Base-by-base conservation (phyloP, 208 protist species). In the Wallacemonas sp. region DNA sequence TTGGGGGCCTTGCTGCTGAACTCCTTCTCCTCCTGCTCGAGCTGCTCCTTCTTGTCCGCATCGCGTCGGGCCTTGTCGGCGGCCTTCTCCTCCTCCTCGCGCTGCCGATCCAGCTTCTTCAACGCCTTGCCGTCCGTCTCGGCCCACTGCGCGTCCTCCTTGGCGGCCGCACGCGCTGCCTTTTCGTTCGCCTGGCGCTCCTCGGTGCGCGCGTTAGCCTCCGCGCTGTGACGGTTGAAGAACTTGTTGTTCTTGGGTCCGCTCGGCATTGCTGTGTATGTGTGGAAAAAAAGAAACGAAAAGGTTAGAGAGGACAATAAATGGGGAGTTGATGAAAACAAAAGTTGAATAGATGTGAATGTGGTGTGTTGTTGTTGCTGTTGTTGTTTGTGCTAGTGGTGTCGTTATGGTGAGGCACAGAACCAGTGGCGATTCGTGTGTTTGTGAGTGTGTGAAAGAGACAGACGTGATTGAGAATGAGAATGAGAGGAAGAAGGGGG, bases 241-340 rank as follows among this genome's bases (percentile, higher is more conserved):
- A 67, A 95, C 70, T 96, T 94, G 70, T 88, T 91, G 9, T 72
- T 80, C 71, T 93, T 93, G 21, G 87, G 79, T 33, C 86, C 89
- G 47, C 89, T 95, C n/a, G 89, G 89, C 89, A 95, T 95, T 46
- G 34, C 66, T 49, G n/a, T n/a, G n/a, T n/a, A n/a, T n/a, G n/a
- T n/a, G n/a, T n/a, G n/a, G n/a, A n/a, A n/a, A n/a, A n/a, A n/a
- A n/a, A n/a, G n/a, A n/a, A n/a, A n/a, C n/a, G n/a, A n/a, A n/a
- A n/a, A 41, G 6, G 36, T 41, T 14, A 41, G 36, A 41, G 36
- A 41, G 36, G 9, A 41, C 6, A 41, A 41, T n/a, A n/a, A n/a
- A n/a, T n/a, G n/a, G n/a, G n/a, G n/a, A n/a, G n/a, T n/a, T n/a
- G n/a, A n/a, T n/a, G n/a, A n/a, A n/a, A n/a, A n/a, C n/a, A n/a